Base-by-base conservation (phyloP, 2,329 filamentous ascomycete species). In the Penicillium sp. region DNA sequence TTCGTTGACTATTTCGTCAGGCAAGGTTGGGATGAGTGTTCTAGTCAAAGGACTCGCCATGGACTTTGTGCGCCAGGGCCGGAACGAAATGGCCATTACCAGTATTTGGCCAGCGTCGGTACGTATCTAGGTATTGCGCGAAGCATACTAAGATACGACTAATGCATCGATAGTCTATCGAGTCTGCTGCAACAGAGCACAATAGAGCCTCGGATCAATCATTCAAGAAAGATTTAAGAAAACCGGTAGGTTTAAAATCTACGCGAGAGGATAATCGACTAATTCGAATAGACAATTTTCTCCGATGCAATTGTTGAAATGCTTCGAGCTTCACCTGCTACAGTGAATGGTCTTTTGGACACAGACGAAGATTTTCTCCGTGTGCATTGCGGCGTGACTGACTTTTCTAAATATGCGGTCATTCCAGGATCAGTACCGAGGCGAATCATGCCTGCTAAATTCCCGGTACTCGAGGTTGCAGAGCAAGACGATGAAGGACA, bases 321-420 rank as follows among this genome's bases (percentile, higher is more conserved):
- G 62, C 68, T 92, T 1, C 60, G 65, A 7, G 74, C 82, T 0
- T 77, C 81, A 0, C 65, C 77, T 0, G 46, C 66, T 0, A 61
- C 63, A 3, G 80, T 92, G 14, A 93, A 86, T 56, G 87, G 86
- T 0, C 64, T 77, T 29, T 66, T 90, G 4, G 72, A 82, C 41
- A 74, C 88, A 1, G 87, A 93, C 53, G 86, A 93, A 58, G 86
- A 93, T 56, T 92, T 88, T 48, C 68, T 93, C 18, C 71, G 83
- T 12, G 69, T 74, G 5, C 71, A 80, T 42, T 70, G 66, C 13
- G 79, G 80, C 1, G 69, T 88, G 3, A 71, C 64, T 0, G 84
- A 93, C 57, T 92, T 93, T 52, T 73, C 72, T 0, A 75, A 78
- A 52, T 93, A 93, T 58, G 76, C 72, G 22, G 60, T 90, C n/a